Evolutionary conservation across 495 filamentous ascomycete genomes (phyloP).

Genomic region (Neurospora cerealis): DNA sequence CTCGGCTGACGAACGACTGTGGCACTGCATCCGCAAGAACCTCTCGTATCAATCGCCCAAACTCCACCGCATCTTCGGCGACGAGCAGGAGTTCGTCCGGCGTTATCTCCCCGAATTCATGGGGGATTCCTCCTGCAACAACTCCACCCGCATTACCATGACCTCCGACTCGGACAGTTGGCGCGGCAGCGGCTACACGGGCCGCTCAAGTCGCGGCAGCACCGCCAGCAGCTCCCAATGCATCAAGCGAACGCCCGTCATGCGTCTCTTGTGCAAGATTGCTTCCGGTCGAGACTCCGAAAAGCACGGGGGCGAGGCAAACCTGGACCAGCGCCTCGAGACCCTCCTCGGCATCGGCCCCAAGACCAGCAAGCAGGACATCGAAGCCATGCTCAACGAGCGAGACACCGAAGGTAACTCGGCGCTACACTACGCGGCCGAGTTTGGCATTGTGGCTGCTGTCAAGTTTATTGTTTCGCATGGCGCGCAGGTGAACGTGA

Average conservation of each 20-base stretch:
- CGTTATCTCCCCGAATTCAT: conserved; percentile 24
- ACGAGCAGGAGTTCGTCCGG: conserved; percentile 23
- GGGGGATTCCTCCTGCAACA: conserved; percentile 11
- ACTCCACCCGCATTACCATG: conserved; percentile 16
- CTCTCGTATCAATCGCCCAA: conserved; percentile 16
- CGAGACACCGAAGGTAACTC: conserved; percentile 27
- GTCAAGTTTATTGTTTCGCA: conserved; percentile 19
- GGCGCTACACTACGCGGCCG: conserved; percentile 23
- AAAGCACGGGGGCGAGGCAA: not conserved
- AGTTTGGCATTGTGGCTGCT: conserved; percentile 22
- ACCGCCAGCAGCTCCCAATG: conserved; percentile 14
- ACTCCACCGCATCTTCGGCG: conserved; percentile 25
- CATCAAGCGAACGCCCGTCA: conserved; percentile 20
- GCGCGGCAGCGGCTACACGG: conserved; percentile 8
- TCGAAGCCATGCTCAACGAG: conserved; percentile 11
- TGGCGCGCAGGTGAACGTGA: conserved; percentile 19
- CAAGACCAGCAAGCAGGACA: conserved; percentile 12
- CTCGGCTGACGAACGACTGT: conserved; percentile 17
- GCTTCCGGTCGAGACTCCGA: conserved; percentile 17
- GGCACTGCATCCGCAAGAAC: conserved; percentile 22
- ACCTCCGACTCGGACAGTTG: conserved; percentile 16
- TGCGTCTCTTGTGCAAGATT: conserved; percentile 18
- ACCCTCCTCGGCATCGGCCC: conserved; percentile 7
- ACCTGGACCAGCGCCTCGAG: conserved; percentile 15
- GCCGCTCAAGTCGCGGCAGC: conserved; percentile 9